Conservation (phyloP, 495 filamentous ascomycete species). For the Penicillium robsamsonii region DNA sequence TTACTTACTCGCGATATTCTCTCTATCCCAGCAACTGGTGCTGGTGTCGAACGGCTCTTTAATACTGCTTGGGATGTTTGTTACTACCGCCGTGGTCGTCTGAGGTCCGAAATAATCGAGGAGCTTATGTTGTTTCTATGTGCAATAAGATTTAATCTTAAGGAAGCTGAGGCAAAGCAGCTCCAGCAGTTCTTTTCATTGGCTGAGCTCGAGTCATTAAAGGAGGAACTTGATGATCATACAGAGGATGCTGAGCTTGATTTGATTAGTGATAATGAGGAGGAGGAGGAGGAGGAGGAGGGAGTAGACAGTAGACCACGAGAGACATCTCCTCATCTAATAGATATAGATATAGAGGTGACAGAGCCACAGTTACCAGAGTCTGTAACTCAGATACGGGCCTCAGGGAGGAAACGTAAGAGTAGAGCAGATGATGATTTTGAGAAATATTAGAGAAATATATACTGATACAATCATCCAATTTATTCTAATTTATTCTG, state of each 20-base stretch:
- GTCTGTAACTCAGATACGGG: neutral
- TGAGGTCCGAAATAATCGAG: neutral
- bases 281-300: too few species aligned
- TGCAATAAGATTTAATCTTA: neutral
- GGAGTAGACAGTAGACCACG: neutral
- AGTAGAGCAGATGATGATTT: too few species aligned
- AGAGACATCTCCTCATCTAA: neutral
- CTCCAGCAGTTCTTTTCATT: neutral
- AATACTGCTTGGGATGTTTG: too few species aligned
- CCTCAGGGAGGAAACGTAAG: neutral
- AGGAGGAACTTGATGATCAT: neutral
- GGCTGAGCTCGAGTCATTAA: neutral
- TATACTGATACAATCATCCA: too few species aligned
- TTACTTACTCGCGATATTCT: constrained; percentile 2
- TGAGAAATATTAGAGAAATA: too few species aligned
- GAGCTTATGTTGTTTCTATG: constrained; percentile 4
- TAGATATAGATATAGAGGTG: too few species aligned
- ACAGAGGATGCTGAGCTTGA: neutral
- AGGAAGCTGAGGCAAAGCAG: neutral
- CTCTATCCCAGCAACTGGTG: neutral
- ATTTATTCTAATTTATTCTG: too few species aligned
- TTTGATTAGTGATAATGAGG: constrained; percentile 4
- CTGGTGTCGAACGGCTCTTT: too few species aligned
- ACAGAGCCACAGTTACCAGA: neutral
- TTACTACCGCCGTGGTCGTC: too few species aligned